These are phyloP conservation scores for Ceratocystis eucalypticola DNA, from an alignment of 2,329 filamentous ascomycete species.

Conservation along the genomic window DNA sequence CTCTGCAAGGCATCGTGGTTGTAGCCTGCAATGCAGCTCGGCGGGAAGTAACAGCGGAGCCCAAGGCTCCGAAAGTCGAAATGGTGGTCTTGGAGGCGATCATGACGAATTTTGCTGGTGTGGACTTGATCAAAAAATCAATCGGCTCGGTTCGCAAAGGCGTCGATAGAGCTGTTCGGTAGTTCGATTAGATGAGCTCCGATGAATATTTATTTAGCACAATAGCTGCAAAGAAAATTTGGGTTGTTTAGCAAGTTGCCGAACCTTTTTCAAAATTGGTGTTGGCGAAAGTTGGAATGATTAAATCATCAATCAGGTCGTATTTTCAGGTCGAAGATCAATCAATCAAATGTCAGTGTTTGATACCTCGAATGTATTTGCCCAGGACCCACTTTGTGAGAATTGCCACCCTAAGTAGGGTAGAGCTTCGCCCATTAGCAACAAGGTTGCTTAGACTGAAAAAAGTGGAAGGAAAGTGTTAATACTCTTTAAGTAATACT, in stretches of 20 bases:
- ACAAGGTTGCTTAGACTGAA: background rate
- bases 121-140: background rate
- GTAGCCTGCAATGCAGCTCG: background rate
- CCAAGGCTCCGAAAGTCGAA: slow-evolving; percentile 1
- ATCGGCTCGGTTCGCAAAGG: background rate
- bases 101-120: background rate
- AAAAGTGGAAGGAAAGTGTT: no score
- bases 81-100: slow-evolving; percentile 12
- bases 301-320: background rate
- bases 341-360: background rate
- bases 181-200: background rate
- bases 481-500: no score
- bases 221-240: background rate
- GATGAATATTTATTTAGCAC: no score
- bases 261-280: background rate
- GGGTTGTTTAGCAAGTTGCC: background rate
- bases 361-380: slow-evolving; percentile 1
- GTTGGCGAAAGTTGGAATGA: background rate
- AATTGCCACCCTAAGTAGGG: slow-evolving; percentile 1
- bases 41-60: background rate
- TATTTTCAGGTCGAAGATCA: background rate
- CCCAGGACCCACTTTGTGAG: slow-evolving; percentile 8
- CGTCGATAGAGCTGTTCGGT: background rate
- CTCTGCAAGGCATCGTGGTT: background rate
- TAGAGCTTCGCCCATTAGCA: background rate